Evolutionary conservation across 2,329 filamentous ascomycete genomes (phyloP).

Genomic region (Phaeosphaeriaceae sp.): DNA sequence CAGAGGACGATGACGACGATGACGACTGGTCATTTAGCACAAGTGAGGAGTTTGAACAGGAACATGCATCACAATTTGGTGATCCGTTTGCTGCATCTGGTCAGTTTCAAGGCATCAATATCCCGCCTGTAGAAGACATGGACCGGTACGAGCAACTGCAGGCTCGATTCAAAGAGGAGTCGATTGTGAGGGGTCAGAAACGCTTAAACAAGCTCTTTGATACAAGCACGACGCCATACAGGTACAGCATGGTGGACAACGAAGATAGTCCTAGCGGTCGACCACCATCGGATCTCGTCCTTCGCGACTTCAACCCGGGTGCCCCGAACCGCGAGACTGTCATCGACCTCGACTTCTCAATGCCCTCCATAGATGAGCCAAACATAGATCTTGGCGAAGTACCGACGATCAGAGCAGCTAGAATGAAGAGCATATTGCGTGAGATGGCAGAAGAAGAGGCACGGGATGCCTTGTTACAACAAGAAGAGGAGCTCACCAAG

Average conservation of each 20-base stretch:
- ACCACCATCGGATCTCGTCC: slow-evolving; percentile 63
- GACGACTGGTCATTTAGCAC: slow-evolving; percentile 72
- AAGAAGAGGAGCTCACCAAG: slow-evolving; percentile 38
- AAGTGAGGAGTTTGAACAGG: slow-evolving; percentile 64
- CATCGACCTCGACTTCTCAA: slow-evolving; percentile 66
- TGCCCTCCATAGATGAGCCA: slow-evolving; percentile 41
- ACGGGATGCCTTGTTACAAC: slow-evolving; percentile 31
- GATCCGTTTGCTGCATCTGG: slow-evolving; percentile 52
- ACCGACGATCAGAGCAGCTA: slow-evolving; percentile 64
- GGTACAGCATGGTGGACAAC: slow-evolving; percentile 61
- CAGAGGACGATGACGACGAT: slow-evolving; percentile 42
- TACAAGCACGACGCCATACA: slow-evolving; percentile 62
- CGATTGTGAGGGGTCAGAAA: slow-evolving; percentile 63
- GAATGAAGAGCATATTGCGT: slow-evolving; percentile 56
- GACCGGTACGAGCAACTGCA: slow-evolving; percentile 49
- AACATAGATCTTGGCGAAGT: slow-evolving; percentile 57
- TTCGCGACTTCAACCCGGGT: slow-evolving; percentile 53
- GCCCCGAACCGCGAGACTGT: slow-evolving; percentile 57
- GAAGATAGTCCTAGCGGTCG: slow-evolving; percentile 48
- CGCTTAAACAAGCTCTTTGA: slow-evolving; percentile 66
- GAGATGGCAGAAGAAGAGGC: slow-evolving; percentile 52
- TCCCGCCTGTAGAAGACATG: slow-evolving; percentile 41
- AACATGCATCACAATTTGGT: slow-evolving; percentile 50
- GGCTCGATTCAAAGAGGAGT: slow-evolving; percentile 63
- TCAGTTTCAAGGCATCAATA: slow-evolving; percentile 46